Evolutionary conservation across 345 rosid species (phyloP).

Genomic region (thale cress (Arabidopsis thaliana)): DNA sequence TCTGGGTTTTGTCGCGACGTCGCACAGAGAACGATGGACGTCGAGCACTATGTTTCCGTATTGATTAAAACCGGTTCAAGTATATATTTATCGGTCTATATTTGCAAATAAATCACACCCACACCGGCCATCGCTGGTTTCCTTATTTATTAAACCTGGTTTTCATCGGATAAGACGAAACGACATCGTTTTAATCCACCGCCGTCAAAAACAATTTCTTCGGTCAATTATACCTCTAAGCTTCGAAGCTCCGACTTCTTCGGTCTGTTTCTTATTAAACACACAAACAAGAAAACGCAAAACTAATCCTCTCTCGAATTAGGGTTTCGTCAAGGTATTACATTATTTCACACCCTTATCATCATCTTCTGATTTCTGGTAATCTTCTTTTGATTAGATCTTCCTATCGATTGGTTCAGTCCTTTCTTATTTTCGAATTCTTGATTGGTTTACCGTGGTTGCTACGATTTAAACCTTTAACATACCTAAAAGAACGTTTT

Average conservation of each 20-base stretch:
- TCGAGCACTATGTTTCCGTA: neutral
- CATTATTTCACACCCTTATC: neutral
- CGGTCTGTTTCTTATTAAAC: neutral
- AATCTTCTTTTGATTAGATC: neutral
- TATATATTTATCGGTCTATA: too few species aligned
- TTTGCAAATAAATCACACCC: too few species aligned
- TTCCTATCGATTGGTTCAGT: neutral
- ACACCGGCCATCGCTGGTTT: neutral
- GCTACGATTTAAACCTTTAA: neutral
- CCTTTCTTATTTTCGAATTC: neutral
- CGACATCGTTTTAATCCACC: slow-evolving; percentile 5
- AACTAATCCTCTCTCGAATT: slow-evolving; percentile 8
- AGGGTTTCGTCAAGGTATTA: slow-evolving; percentile 34
- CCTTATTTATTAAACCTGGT: neutral
- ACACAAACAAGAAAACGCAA: slow-evolving; percentile 6
- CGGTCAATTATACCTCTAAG: neutral
- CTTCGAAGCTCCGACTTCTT: neutral
- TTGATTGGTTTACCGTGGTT: slow-evolving; percentile 1
- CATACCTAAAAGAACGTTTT: neutral
- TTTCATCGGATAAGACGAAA: neutral
- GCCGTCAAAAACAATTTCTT: slow-evolving; percentile 7
- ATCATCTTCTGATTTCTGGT: slow-evolving; percentile 11
- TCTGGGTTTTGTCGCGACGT: too few species aligned
- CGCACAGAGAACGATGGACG: too few species aligned
- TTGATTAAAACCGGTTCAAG: neutral